Conservation (phyloP, 1,139 yeast species). For the Hyphopichia fennica region DNA sequence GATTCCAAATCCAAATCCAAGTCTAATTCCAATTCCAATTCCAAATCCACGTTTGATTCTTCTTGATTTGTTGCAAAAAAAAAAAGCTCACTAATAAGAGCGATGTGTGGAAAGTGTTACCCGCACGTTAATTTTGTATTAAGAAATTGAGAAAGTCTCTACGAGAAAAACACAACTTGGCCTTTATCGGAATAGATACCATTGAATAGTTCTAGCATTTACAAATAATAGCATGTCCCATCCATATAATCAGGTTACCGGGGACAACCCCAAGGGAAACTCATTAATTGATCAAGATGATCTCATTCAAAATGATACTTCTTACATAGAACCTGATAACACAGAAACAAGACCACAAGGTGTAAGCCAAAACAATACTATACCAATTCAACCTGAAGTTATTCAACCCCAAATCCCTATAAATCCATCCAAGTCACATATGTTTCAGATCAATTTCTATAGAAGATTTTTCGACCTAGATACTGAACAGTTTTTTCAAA, state of each 20-base stretch:
- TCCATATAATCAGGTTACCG: constrained; percentile 8
- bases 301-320: constrained; percentile 5
- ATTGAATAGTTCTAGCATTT: too few relatives aligned
- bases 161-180: too few relatives aligned
- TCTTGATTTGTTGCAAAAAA: constrained; percentile 1
- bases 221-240: constrained; percentile 5
- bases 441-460: constrained; percentile 58
- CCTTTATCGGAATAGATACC: too few relatives aligned
- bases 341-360: neutral
- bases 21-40: neutral
- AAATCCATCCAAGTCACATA: constrained; percentile 30
- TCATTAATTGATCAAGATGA: constrained; percentile 15
- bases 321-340: constrained; percentile 4
- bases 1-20: neutral
- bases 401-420: constrained; percentile 19
- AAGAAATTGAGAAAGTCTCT: too few relatives aligned
- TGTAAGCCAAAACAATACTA: neutral
- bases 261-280: constrained; percentile 2
- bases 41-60: neutral
- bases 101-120: neutral
- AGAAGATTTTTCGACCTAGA: constrained; percentile 64
- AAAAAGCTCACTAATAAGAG: neutral
- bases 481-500: constrained; percentile 54
- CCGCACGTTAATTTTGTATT: too few relatives aligned
- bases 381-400: constrained; percentile 13